Evolutionary conservation across 2,329 filamentous ascomycete species (phyloP), one percentile per base, ranked within the genome.

Genomic region (Penicillium italicum): DNA sequence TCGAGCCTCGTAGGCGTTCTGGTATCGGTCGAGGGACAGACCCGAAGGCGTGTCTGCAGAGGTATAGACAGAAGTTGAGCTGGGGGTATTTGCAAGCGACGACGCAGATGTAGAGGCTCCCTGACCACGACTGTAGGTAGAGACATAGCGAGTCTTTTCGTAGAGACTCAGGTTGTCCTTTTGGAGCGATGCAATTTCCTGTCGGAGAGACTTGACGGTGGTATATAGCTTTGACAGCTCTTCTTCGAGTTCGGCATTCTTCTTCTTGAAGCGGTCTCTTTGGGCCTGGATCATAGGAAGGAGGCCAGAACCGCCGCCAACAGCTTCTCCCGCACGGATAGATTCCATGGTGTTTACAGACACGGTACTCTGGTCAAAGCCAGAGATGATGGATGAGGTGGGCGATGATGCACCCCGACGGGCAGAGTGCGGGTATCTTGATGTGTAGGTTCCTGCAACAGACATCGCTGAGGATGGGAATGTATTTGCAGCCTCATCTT

Each of bases 201-300:
- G 90, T 41, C 94, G 86, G 44, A 99, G 80, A 34, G 92, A 88
- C 20, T 91, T 93, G 22, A 97, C 86, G 0, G 84, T 89, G 44
- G 85, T 83, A 73, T 97, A 91, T 33, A 84, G 84, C 62, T 95
- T 91, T 6, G 91, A 91, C 10, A 97, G 80, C 69, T 97, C 93
- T 57, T 89, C 85, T 75, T 97, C 94, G 22, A 99, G 84, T 71
- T 99, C 89, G 0, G 85, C 79, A 62, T 96, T 97, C 69, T 92
- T 90, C 79, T 96, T 91, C 80, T 97, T 97, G 83, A 97, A 99
- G 49, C 94, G 90, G 75, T 99, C 94, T 59, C 94, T 88, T 76
- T 99, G 95, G 1, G 95, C 94, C 33, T 94, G 96, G 50, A 99
- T 89, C 95, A 99, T 99, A 33, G 94, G 95, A 24, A 99, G 79